phyloP scores from a whole-genome alignment of 169 alveolate genomes.

The Theileria equi region DNA sequence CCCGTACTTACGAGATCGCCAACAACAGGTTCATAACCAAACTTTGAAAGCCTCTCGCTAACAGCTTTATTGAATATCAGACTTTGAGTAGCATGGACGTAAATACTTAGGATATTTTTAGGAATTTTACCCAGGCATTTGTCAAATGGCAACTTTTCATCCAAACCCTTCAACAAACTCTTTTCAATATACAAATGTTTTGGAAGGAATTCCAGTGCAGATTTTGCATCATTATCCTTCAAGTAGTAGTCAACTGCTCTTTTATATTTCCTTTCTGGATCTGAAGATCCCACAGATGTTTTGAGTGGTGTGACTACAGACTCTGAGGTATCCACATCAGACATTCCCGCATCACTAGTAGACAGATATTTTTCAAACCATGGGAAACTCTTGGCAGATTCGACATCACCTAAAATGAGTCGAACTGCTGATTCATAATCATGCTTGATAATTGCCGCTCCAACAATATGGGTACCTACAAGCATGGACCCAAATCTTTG shows the following conservation, averaged over 20 bases:
- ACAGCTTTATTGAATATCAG: conserved; percentile 84
- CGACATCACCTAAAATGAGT: conserved; percentile 64
- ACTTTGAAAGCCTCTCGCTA: conserved; percentile 83
- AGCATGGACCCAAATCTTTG: conserved; percentile 90
- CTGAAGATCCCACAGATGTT: background rate
- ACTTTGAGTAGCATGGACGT: conserved; percentile 91
- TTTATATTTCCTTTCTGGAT: background rate
- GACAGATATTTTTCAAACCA: conserved; percentile 7
- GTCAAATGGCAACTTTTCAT: conserved; percentile 61
- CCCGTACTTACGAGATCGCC: conserved; percentile 73
- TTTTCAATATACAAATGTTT: conserved; percentile 60
- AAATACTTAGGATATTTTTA: conserved; percentile 81
- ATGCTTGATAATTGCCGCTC: conserved; percentile 81
- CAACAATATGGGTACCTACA: conserved; percentile 86
- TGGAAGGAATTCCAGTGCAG: conserved; percentile 3
- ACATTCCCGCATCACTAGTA: background rate
- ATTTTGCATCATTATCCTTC: conserved; percentile 4
- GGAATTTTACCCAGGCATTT: conserved; percentile 80
- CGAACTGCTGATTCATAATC: conserved; percentile 72
- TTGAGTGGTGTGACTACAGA: background rate
- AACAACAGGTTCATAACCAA: conserved; percentile 73
- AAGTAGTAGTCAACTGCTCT: conserved; percentile 20
- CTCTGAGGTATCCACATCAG: conserved; percentile 11
- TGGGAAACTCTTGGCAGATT: conserved; percentile 35
- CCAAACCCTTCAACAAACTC: conserved; percentile 55